Evolutionary conservation across 768 basidiomycete genomes (phyloP), one percentile per base, ranked within the genome.

Genomic region (Lanmaoa pseudosensibilis): DNA sequence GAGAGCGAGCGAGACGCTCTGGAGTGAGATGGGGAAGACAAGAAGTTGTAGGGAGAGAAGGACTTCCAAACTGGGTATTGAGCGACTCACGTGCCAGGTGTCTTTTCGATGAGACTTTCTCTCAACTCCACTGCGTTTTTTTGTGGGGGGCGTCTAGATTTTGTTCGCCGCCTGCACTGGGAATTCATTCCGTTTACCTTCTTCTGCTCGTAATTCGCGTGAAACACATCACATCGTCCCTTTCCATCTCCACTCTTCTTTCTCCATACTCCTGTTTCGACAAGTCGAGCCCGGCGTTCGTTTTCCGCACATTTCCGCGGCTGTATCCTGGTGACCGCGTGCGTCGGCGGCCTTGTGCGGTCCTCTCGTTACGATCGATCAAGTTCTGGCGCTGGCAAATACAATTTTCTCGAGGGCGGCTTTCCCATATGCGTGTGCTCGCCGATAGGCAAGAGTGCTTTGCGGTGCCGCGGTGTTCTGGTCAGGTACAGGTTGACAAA

Each of bases 21-120:
- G 46, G 23, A 56, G 59, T 58, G 52, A 49, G 65, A 63, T 53
- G 57, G 39, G 48, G 50, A 56, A 61, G 43, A 38, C 57, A 52
- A 57, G 62, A 62, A 54, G 52, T 64, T 49, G 63, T 49, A 66
- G 65, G 54, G 54, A 59, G 60, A 57, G 64, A 73, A 69, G 58
- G 36, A 45, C 46, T 66, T 62, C 70, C 72, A 52, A 63, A 72
- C 43, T 57, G 46, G 64, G 72, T 36, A 54, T 33, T 2, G 19
- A 23, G 41, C 15, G 8, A 30, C 56, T 62, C 63, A 65, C 66
- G 63, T 66, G 63, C 46, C 11, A 33, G n/a, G 19, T 10, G 9
- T 13, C 11, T 27, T 30, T 15, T 58, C 56, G 43, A 46, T 50
- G 52, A 25, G 25, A 30, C 27, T 8, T 30, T 5, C 27, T 30